Conservation (phyloP, 2,329 filamentous ascomycete genomes). For the Dothiorella sarmentorum region DNA sequence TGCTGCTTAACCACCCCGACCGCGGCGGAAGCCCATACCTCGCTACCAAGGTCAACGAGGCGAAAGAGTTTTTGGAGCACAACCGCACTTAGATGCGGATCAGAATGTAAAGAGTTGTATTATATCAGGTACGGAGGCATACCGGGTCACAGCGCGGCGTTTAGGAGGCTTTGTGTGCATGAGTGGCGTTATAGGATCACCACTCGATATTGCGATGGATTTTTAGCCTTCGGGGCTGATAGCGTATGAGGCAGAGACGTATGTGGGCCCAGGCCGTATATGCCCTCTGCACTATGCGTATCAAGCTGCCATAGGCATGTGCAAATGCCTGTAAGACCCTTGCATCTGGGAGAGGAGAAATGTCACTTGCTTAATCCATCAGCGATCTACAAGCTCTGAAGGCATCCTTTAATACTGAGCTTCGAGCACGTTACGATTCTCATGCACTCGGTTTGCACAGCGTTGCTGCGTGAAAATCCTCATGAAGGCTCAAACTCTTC, state of each 20-base stretch:
- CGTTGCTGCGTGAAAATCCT: too few species aligned
- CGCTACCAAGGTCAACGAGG: constrained; percentile 97
- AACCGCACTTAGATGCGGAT: neutral
- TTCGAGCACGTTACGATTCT: too few species aligned
- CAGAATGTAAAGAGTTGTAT: neutral
- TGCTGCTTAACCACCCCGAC: constrained; percentile 98
- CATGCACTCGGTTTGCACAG: too few species aligned
- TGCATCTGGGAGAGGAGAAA: neutral
- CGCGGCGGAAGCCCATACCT: constrained; percentile 94
- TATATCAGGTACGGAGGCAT: constrained; percentile 7
- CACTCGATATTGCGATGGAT: constrained; percentile 16
- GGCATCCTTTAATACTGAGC: too few species aligned
- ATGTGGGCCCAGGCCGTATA: neutral
- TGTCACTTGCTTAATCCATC: neutral
- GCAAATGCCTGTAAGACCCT: neutral
- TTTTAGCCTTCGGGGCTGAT: neutral
- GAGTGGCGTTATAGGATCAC: constrained; percentile 19
- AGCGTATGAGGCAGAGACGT: neutral
- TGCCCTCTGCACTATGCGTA: neutral
- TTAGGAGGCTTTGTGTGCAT: constrained; percentile 16
- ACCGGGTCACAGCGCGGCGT: constrained; percentile 22
- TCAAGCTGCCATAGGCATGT: neutral
- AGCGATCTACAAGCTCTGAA: too few species aligned
- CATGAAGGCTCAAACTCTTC: too few species aligned
- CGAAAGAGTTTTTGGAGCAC: constrained; percentile 94